Evolutionary conservation across 2,329 filamentous ascomycete genomes (phyloP).

Genomic region (Emergomyces pasteurianus): DNA sequence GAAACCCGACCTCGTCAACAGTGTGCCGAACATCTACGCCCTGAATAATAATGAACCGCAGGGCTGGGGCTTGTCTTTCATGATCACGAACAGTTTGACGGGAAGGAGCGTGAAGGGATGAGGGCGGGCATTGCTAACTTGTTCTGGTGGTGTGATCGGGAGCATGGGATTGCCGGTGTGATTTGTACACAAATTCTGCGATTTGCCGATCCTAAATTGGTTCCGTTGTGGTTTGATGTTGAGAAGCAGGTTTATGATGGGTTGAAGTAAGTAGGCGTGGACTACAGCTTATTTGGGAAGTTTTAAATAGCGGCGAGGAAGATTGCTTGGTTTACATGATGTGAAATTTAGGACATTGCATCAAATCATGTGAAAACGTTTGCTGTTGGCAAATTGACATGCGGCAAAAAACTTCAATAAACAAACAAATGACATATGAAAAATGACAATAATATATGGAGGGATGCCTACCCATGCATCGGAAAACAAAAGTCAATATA

Average conservation of each 20-base stretch:
- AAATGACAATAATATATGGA: not conserved
- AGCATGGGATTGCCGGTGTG: constrained; percentile 46
- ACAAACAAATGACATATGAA: not conserved
- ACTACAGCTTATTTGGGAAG: not conserved
- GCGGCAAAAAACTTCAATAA: not conserved
- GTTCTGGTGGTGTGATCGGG: constrained; percentile 53
- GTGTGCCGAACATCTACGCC: constrained; percentile 40
- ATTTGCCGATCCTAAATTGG: constrained; percentile 34
- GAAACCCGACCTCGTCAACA: constrained; percentile 40
- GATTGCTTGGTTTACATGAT: not conserved
- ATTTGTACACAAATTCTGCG: constrained; percentile 41
- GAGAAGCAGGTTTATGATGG: constrained; percentile 30
- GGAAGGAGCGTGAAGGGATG: constrained; percentile 38
- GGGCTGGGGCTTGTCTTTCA: constrained; percentile 52
- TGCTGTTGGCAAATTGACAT: not conserved
- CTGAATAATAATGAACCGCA: constrained; percentile 38
- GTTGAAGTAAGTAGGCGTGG: not conserved
- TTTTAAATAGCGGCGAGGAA: not conserved
- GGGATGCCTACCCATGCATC: not conserved
- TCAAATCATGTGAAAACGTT: not conserved
- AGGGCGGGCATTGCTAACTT: constrained; percentile 52
- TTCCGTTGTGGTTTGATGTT: constrained; percentile 30
- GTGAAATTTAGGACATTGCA: not conserved
- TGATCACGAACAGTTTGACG: constrained; percentile 41
- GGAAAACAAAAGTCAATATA: not conserved